These are phyloP conservation scores for Tetrapyrgos nigripes DNA, from an alignment of 1,284 basidiomycete genomes.

Conservation along the genomic window DNA sequence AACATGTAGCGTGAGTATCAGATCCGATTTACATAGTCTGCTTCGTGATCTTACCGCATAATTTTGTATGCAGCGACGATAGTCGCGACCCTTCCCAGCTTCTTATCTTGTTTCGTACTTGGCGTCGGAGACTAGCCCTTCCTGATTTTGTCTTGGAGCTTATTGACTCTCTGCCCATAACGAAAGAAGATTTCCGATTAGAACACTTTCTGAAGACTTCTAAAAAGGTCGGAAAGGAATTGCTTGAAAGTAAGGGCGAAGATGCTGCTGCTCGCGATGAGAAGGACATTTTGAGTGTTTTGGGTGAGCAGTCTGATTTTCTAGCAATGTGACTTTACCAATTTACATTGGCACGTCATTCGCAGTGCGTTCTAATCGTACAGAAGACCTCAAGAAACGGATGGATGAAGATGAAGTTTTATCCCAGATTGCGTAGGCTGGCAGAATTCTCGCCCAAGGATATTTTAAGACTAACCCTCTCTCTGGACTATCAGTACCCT, in stretches of 20 bases:
- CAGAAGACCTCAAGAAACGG: conserved; percentile 6
- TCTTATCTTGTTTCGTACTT: neutral
- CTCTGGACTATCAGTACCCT: neutral
- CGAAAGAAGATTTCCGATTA: conserved; percentile 8
- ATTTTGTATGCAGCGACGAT: conserved; percentile 1
- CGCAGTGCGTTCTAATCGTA: conserved; percentile 7
- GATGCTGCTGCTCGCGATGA: neutral
- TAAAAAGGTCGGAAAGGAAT: conserved; percentile 4
- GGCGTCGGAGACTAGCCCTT: conserved; percentile 3
- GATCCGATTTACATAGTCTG: neutral
- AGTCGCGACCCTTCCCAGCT: neutral
- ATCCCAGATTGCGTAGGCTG: conserved; percentile 13
- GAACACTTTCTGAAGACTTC: conserved; percentile 1
- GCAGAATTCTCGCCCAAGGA: neutral
- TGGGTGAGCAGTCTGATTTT: conserved; percentile 2
- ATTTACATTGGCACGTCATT: too few relatives aligned
- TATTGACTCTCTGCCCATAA: neutral
- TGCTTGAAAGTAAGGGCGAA: neutral
- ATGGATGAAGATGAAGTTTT: conserved; percentile 16
- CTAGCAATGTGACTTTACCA: too few relatives aligned
- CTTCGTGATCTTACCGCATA: neutral
- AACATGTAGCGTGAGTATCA: conserved; percentile 8
- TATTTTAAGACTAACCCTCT: neutral
- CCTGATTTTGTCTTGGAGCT: neutral
- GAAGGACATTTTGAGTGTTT: conserved; percentile 11